Evolutionary conservation across 257 asterid species (phyloP).

Genomic region (Cordia subcordata): DNA sequence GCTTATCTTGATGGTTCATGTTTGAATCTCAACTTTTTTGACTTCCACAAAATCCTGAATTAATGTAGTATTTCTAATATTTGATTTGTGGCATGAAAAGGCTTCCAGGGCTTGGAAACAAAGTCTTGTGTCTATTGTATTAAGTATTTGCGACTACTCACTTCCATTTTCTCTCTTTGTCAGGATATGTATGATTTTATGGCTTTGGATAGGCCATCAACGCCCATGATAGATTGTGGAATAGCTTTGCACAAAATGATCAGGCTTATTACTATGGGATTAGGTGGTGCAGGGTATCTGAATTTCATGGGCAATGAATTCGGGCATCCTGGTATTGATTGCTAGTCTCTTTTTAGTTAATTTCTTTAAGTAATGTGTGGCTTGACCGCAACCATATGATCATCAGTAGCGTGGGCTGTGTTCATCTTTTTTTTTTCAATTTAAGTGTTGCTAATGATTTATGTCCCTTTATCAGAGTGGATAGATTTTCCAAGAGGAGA

Average conservation of each 20-base stretch:
- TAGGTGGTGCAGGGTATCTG: conserved; percentile 98
- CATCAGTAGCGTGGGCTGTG: neutral
- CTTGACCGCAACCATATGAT: too few species aligned
- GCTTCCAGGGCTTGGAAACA: neutral
- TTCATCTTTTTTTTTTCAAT: conserved; percentile 1
- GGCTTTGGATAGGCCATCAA: conserved; percentile 92
- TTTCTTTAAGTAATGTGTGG: neutral
- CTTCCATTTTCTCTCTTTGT: neutral
- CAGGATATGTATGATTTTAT: conserved; percentile 99
- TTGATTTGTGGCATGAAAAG: neutral
- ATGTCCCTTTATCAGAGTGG: conserved; percentile 63
- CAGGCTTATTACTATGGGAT: conserved; percentile 94
- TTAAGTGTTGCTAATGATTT: conserved; percentile 1
- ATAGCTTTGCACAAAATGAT: conserved; percentile 98
- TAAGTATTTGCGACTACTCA: neutral
- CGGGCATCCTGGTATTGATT: conserved; percentile 90
- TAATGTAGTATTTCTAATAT: neutral
- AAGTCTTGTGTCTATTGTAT: neutral
- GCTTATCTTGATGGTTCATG: too few species aligned
- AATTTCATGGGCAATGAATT: conserved; percentile 99
- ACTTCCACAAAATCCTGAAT: too few species aligned
- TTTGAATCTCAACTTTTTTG: too few species aligned
- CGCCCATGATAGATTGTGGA: conserved; percentile 92
- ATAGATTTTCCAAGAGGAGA: conserved; percentile 95
- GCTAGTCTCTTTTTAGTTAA: conserved; percentile 1